phyloP scores from a whole-genome alignment of 148 eudicot species.

The Rhododendron mucronatum region DNA sequence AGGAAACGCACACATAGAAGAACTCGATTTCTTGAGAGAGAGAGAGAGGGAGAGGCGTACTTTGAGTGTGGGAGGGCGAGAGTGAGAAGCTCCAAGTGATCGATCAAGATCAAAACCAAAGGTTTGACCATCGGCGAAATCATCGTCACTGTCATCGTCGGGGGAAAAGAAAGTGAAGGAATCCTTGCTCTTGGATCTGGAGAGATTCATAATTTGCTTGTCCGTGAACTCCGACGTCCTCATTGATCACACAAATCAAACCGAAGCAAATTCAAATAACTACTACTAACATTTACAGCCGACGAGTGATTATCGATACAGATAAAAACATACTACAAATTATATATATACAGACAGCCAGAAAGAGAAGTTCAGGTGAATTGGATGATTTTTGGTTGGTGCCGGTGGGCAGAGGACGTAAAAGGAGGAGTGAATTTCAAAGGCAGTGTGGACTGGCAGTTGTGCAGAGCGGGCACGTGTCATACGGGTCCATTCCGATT shows the following conservation, averaged over 20 bases:
- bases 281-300: not conserved
- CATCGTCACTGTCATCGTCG: slow-evolving; percentile 8
- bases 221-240: slow-evolving; percentile 9
- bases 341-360: too few species aligned
- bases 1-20: too few species aligned
- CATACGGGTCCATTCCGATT: too few species aligned
- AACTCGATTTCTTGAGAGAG: not conserved
- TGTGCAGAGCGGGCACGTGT: too few species aligned
- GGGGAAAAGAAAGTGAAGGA: slow-evolving; percentile 3
- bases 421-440: too few species aligned
- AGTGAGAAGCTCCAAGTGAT: not conserved
- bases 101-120: not conserved
- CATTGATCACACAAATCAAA: slow-evolving; percentile 3
- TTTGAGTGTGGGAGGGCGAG: not conserved
- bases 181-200: not conserved
- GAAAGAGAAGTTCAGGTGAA: too few species aligned
- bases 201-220: slow-evolving; percentile 8
- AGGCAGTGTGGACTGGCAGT: too few species aligned
- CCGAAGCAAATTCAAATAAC: not conserved
- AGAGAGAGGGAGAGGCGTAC: slow-evolving; percentile 7
- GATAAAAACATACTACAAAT: too few species aligned
- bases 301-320: not conserved
- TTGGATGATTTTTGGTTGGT: too few species aligned
- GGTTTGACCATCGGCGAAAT: not conserved
- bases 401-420: too few species aligned